Base-by-base conservation (phyloP, 441 rosid genomes). In the Erodium trifolium region DNA sequence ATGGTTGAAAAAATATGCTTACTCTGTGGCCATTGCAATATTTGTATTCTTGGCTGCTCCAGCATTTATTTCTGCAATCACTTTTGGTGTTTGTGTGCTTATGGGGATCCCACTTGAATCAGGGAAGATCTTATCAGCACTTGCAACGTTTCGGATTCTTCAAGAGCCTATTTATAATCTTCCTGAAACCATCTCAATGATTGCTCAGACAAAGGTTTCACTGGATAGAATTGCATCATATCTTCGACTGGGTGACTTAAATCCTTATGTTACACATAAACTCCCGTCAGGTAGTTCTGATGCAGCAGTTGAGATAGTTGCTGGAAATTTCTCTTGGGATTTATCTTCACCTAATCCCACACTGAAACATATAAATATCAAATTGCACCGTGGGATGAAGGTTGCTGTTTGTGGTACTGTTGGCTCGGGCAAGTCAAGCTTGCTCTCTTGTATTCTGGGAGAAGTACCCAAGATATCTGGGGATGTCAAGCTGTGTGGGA, bases 371-470 rank as follows among this genome's bases (percentile, higher is more conserved):
- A 76, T 84, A 51, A 82, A 78, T 57, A 35, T 87, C 29, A 75
- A 78, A 73, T 85, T 79, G 17, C 57, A 9, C 41, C 77, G 68
- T 47, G 89, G 89, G n/a, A 86, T 76, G 89, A 82, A 72, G 68
- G 82, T 88, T 76, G 87, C 89, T 45, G 81, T 88, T 70, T 86
- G 89, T 53, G 93, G 90, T 16, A 85, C 87, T 9, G 87, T 88
- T 74, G 91, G 89, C 34, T 80, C 87, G 0, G 87, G 91, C 16
- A 87, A 86, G 73, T 86, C 88, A 3, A 86, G 88, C 73, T 71
- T 86, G 23, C 83, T 84, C 13, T 80, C 87, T 27, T 83, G 87
- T 76, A 77, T 23, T 23, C 73, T 87, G 37, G 91, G 87, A 37
- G 88, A 84, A 78, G 68, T 85, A 19, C 85, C 92, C 1, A 85